phyloP scores from a whole-genome alignment of 2,329 filamentous ascomycete genomes.

The Albophoma yamanashiensis region DNA sequence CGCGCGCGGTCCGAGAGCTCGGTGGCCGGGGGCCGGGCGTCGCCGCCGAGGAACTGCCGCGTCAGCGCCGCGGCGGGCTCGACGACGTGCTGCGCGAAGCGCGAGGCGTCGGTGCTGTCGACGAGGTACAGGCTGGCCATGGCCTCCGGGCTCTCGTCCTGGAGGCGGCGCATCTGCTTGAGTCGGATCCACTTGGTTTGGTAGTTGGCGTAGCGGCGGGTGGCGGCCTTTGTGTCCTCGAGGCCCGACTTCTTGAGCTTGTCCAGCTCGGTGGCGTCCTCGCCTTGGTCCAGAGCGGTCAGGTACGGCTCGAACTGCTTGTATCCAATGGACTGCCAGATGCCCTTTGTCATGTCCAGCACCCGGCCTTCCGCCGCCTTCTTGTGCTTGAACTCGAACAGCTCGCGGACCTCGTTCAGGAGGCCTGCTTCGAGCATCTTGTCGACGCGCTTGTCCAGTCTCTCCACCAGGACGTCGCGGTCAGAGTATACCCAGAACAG shows the following conservation, averaged over 20 bases:
- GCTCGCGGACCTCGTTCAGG: conserved; percentile 34
- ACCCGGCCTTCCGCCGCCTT: conserved; percentile 31
- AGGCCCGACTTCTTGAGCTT: conserved; percentile 49
- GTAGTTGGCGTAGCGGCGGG: conserved; percentile 75
- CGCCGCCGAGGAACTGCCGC: conserved; percentile 48
- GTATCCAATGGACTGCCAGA: conserved; percentile 95
- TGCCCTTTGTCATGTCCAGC: conserved; percentile 68
- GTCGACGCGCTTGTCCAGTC: conserved; percentile 69
- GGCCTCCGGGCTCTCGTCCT: conserved; percentile 37
- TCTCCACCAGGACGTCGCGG: conserved; percentile 51
- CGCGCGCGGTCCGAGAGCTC: conserved; percentile 36
- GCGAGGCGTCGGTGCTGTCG: conserved; percentile 60
- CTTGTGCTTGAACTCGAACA: conserved; percentile 29
- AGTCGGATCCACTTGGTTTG: conserved; percentile 81
- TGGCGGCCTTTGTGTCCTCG: conserved; percentile 71
- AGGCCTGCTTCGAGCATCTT: conserved; percentile 61
- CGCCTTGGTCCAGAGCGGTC: conserved; percentile 25
- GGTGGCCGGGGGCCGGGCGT: conserved; percentile 39
- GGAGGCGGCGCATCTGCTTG: conserved; percentile 64
- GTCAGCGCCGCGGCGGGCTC: conserved; percentile 53
- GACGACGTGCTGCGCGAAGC: conserved; percentile 55
- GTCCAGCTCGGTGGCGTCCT: conserved; percentile 30
- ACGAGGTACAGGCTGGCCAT: conserved; percentile 61
- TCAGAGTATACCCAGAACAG: conserved; percentile 84
- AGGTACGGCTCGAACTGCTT: conserved; percentile 79